Conservation (phyloP, 129 eudicot species). For the Apium graveolens region DNA sequence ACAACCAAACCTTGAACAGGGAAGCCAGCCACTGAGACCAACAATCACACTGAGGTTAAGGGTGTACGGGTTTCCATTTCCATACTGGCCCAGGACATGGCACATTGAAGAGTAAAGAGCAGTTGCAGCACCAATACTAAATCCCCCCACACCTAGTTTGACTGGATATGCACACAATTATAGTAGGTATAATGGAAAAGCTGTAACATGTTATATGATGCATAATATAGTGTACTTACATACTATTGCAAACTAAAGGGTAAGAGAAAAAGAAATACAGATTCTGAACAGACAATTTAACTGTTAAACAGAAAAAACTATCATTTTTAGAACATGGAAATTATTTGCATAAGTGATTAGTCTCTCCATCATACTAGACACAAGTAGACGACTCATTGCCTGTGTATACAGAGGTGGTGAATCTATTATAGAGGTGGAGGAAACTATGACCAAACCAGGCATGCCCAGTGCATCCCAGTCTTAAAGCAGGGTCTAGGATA, state of each 20-base stretch:
- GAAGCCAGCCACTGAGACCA: constrained; percentile 65
- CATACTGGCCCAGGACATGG: constrained; percentile 40
- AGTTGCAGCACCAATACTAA: constrained; percentile 50
- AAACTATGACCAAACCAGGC: not conserved
- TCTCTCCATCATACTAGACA: not conserved
- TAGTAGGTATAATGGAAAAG: not conserved
- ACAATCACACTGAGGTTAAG: constrained; percentile 43
- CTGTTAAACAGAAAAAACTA: not conserved
- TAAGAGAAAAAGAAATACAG: not conserved
- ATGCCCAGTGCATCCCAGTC: not conserved
- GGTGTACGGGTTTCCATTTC: constrained; percentile 43
- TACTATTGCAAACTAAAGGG: not conserved
- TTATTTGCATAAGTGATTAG: not conserved
- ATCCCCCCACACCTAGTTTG: constrained; percentile 62
- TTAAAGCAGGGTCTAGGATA: not conserved
- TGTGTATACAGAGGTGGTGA: not conserved
- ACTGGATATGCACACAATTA: constrained; percentile 21
- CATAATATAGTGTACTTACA: not conserved
- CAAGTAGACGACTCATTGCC: not conserved
- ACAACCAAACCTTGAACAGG: constrained; percentile 42
- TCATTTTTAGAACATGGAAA: not conserved
- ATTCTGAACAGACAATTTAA: not conserved
- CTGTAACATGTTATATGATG: not conserved
- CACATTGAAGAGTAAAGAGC: constrained; percentile 59
- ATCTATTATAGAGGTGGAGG: not conserved